These are phyloP conservation scores for Boletus semigastroideus DNA, from an alignment of 1,284 basidiomycete genomes.

Conservation along the genomic window DNA sequence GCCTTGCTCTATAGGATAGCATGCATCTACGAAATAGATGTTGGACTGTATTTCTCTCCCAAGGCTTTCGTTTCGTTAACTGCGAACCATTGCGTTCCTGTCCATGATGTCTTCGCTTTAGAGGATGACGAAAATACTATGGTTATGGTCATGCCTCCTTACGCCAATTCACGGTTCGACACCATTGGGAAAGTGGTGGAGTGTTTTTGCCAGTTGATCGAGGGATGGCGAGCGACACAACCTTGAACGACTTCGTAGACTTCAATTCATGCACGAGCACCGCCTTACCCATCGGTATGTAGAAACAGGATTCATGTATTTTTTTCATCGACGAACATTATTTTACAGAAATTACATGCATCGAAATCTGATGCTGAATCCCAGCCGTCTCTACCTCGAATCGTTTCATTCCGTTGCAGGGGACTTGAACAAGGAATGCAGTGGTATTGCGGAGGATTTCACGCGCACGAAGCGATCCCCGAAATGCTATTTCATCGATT, in stretches of 20 bases:
- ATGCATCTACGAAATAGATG: background rate
- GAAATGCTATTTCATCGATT: background rate
- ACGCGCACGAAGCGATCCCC: background rate
- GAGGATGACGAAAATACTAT: background rate
- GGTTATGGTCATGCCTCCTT: background rate
- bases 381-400: background rate
- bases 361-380: background rate
- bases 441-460: background rate
- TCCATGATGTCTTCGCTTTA: background rate
- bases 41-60: background rate
- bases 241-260: background rate
- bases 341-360: background rate
- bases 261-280: background rate
- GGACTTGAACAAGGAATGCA: background rate
- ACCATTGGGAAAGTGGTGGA: background rate
- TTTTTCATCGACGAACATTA: too few species aligned
- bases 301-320: background rate
- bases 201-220: background rate
- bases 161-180: background rate
- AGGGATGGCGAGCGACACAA: background rate
- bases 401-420: background rate
- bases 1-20: too few species aligned
- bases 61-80: background rate
- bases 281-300: background rate
- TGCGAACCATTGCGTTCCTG: background rate